Evolutionary conservation across 106 monocot genomes (phyloP).

Genomic region (Hemerocallis citrina): DNA sequence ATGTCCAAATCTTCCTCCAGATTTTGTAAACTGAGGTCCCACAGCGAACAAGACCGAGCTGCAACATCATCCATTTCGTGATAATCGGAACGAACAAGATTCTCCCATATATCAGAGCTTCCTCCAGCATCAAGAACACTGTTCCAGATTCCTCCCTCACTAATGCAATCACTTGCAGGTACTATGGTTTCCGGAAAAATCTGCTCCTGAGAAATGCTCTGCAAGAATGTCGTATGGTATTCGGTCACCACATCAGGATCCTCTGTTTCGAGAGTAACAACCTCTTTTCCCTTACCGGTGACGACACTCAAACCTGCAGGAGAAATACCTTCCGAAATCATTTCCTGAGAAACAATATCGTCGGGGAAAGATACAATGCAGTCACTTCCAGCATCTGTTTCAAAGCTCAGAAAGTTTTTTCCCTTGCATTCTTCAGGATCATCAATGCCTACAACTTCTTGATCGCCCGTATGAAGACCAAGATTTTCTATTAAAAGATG

Average conservation of each 20-base stretch:
- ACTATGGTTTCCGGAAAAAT: not conserved
- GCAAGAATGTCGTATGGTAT: not conserved
- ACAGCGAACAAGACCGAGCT: conserved; percentile 9
- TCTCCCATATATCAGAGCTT: conserved; percentile 15
- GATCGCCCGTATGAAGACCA: not conserved
- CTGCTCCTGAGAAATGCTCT: not conserved
- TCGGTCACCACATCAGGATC: not conserved
- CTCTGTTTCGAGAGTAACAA: conserved; percentile 2
- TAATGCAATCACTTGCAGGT: conserved; percentile 4
- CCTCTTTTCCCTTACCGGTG: conserved; percentile 3
- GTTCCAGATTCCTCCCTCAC: conserved; percentile 5
- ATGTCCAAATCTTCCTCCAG: conserved; percentile 19
- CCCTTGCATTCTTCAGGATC: not conserved
- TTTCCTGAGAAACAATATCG: conserved; percentile 2
- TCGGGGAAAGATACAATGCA: conserved; percentile 19
- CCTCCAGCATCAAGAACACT: conserved; percentile 12
- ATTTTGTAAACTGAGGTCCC: conserved; percentile 21
- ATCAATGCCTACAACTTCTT: conserved; percentile 6
- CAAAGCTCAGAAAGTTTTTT: not conserved
- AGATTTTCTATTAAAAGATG: conserved; percentile 18
- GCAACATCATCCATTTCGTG: conserved; percentile 8
- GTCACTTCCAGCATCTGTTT: conserved; percentile 6
- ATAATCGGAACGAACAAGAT: conserved; percentile 5
- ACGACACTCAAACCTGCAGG: not conserved
- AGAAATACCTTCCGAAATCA: not conserved